Base-by-base conservation (phyloP, 495 filamentous ascomycete species). In the Coniosporium apollinis region DNA sequence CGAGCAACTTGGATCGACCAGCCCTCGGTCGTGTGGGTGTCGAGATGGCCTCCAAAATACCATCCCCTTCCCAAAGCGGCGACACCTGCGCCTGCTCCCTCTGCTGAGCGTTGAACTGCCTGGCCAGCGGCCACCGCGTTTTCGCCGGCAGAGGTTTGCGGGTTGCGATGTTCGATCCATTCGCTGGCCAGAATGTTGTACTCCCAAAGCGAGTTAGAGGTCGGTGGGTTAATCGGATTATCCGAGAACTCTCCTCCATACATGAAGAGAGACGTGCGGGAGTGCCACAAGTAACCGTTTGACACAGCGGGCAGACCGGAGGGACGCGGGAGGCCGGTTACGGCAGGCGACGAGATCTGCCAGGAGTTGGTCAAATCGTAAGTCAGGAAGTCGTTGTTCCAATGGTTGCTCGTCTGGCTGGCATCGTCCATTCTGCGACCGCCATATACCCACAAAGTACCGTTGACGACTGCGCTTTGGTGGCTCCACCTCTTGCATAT, bases 1-100 rank as follows among this genome's bases (percentile, higher is more conserved):
- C 77, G 64, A 0, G 49, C 42, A n/a, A 67, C 60, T 37, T 67
- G 59, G 22, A 65, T 59, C 20, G 66, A 69, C 79, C 77, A 83
- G n/a, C 76, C 76, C 6, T 59, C 55, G 0, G 77, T 79, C 1
- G 79, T 84, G 26, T 64, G 66, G 33, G 55, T 52, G 49, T 84
- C 79, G 11, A 76, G 53, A 51, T 82, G 79, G 0, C 79, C 79
- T 19, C 77, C 78, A 52, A 84, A 84, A 49, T 80, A 83, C 61
- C 67, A 84, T 8, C 74, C 76, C 34, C 74, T 41, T 0, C 74
- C 78, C 5, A 82, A 49, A 20, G 75, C 68, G 11, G 76, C 65
- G 6, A 82, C 68, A 33, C 67, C 78, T 13, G 78, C 47, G 1
- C 76, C 76, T 10, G 79, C 73, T 19, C 79, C 79, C 48, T 84